Base-by-base conservation (phyloP, 805 yeast species). In the Torulaspora microellipsoides region DNA sequence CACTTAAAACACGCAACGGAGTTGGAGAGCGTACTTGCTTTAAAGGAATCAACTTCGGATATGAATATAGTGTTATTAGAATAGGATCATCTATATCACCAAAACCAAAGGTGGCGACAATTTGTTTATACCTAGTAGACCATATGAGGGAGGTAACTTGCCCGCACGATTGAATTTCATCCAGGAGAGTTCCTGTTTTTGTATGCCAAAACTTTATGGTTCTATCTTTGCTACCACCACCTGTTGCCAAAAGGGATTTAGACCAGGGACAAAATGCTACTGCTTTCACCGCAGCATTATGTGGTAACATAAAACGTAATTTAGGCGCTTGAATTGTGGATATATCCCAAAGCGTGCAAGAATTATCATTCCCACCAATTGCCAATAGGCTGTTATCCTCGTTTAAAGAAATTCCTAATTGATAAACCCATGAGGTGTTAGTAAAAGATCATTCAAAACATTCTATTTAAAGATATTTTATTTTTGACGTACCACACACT, bases 221-320 rank as follows among this genome's bases (percentile, higher is more conserved):
- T 39, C 90, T 68, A 60, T 90, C 97, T 53, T 79, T 81, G 15
- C 83, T 77, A 0, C 97, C 97, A 2, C 93, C 96, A 0, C 97
- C 97, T 0, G 96, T 88, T 0, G 91, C 96, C 29, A 90, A 61
- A 8, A 90, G 65, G 2, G 83, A 73, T 11, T 78, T 78, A 14
- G 87, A 74, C 96, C 96, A 89, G 0, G 97, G 97, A 59, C 96
- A 90, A 55, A 78, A 90, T 3, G 91, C 84, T 35, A 90, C 69
- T 0, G 96, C 97, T 54, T 89, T 89, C 0, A 90, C 90, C 0
- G 97, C 97, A 1, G 96, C 95, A 2, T 70, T 67, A 56, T 90
- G 97, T 1, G 73, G 77, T 40, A 89, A 67, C 8, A 64, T 59
- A 56, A 72, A 78, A 47, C 67, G 63, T 37, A 76, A 53, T 15